These are phyloP conservation scores for Ophiognomonia clavigignenti-juglandacearum DNA, from an alignment of 2,329 filamentous ascomycete genomes.

Conservation along the genomic window DNA sequence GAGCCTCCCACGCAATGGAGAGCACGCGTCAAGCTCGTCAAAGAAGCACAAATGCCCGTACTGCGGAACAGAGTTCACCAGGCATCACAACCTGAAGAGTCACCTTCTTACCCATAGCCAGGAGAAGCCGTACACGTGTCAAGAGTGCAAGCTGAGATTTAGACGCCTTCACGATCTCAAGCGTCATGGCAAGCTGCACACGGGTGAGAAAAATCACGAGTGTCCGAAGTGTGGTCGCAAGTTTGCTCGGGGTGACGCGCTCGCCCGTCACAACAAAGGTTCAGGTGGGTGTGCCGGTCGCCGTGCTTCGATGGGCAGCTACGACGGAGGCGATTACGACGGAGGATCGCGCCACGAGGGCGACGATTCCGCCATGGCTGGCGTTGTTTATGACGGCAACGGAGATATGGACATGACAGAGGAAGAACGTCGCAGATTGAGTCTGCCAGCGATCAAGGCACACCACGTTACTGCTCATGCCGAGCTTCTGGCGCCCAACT, in stretches of 20 bases:
- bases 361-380: conserved; percentile 54
- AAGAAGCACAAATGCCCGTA: conserved; percentile 98
- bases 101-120: conserved; percentile 96
- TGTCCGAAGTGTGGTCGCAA: conserved; percentile 92
- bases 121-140: conserved; percentile 94
- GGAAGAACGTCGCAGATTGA: conserved; percentile 59
- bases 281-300: conserved; percentile 92
- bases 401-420: conserved; percentile 58
- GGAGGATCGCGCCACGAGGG: conserved; percentile 43
- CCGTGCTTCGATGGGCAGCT: conserved; percentile 78
- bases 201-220: conserved; percentile 89
- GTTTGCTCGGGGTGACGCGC: conserved; percentile 90
- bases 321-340: conserved; percentile 70
- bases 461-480: conserved; percentile 58
- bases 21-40: conserved; percentile 58
- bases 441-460: conserved; percentile 70
- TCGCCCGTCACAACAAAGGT: conserved; percentile 93
- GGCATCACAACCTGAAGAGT: conserved; percentile 96
- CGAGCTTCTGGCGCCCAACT: conserved; percentile 54
- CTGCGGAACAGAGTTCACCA: conserved; percentile 93
- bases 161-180: conserved; percentile 91
- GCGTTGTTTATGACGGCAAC: conserved; percentile 49
- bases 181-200: conserved; percentile 93
- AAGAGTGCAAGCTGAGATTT: conserved; percentile 90
- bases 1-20: conserved; percentile 47